phyloP scores from a whole-genome alignment of 208 protist species.

The Lotmaria passim region DNA sequence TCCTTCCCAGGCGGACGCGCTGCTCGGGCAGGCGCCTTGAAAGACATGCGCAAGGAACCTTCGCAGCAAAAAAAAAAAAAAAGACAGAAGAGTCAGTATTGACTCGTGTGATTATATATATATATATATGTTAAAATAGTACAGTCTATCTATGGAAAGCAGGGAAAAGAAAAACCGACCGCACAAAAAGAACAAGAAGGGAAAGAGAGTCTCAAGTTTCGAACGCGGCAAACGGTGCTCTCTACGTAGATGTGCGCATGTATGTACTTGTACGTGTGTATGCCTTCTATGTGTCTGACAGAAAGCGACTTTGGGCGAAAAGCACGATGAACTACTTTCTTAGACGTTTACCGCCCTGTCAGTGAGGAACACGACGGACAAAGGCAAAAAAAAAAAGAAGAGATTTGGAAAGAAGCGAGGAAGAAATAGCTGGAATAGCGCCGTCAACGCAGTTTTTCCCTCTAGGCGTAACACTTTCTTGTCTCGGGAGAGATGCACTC shows the following conservation, averaged over 20 bases:
- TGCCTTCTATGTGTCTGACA: too few relatives aligned
- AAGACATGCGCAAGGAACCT: slow-evolving; percentile 9
- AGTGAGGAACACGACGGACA: too few relatives aligned
- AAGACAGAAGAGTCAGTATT: neutral
- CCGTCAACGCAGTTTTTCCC: too few relatives aligned
- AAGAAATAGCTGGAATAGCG: slow-evolving; percentile 7
- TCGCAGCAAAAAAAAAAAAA: neutral
- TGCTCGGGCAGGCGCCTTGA: slow-evolving; percentile 3
- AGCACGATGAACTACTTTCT: too few relatives aligned
- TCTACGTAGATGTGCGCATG: too few relatives aligned
- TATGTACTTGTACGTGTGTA: too few relatives aligned
- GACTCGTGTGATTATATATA: neutral
- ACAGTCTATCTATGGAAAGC: slow-evolving; percentile 1
- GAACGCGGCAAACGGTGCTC: too few relatives aligned
- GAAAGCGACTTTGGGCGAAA: too few relatives aligned
- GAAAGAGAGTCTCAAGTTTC: slow-evolving; percentile 7
- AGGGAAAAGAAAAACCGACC: neutral
- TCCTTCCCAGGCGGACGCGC: slow-evolving; percentile 59
- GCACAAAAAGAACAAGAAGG: neutral
- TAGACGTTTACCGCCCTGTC: too few relatives aligned
- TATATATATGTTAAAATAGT: neutral
- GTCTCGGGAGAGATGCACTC: too few relatives aligned
- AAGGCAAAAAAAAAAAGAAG: too few relatives aligned
- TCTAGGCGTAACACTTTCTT: too few relatives aligned
- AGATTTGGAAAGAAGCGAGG: slow-evolving; percentile 22